A percentile compares a stretch with the other conserved stretches of the same genome.
These are phyloP conservation scores for Dryas octopetala DNA, from an alignment of 306 rosid genomes.

Conservation along the genomic window DNA sequence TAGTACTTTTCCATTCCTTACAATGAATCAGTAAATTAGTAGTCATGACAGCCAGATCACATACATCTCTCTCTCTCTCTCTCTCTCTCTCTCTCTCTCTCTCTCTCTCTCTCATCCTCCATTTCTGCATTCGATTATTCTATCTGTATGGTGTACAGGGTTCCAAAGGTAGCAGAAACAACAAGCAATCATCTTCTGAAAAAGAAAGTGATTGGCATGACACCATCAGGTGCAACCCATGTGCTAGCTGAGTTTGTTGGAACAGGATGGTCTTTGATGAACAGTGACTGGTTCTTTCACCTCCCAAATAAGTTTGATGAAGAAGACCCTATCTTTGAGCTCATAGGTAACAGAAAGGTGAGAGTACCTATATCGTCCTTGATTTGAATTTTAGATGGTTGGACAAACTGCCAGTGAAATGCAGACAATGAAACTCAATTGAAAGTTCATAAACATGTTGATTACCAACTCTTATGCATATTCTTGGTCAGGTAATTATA, in stretches of 20 bases:
- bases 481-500: constrained; percentile 29
- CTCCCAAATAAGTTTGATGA: constrained; percentile 13
- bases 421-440: not conserved
- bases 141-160: constrained; percentile 15
- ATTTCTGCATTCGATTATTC: not conserved
- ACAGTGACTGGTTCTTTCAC: constrained; percentile 36
- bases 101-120: too few species aligned
- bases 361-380: not conserved
- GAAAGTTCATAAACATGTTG: not conserved
- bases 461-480: not conserved
- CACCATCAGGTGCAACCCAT: constrained; percentile 26
- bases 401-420: not conserved
- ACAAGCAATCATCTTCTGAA: constrained; percentile 3
- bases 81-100: too few species aligned
- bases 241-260: constrained; percentile 36
- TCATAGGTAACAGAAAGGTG: constrained; percentile 34
- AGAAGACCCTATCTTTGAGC: constrained; percentile 34
- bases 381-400: not conserved
- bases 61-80: too few species aligned
- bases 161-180: constrained; percentile 11
- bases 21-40: too few species aligned
- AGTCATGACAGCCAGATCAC: too few species aligned
- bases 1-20: too few species aligned
- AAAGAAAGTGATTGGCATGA: constrained; percentile 30
- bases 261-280: constrained; percentile 38